These are phyloP conservation scores for Aspergillus sergii DNA, from an alignment of 2,329 filamentous ascomycete species.

Conservation along the genomic window DNA sequence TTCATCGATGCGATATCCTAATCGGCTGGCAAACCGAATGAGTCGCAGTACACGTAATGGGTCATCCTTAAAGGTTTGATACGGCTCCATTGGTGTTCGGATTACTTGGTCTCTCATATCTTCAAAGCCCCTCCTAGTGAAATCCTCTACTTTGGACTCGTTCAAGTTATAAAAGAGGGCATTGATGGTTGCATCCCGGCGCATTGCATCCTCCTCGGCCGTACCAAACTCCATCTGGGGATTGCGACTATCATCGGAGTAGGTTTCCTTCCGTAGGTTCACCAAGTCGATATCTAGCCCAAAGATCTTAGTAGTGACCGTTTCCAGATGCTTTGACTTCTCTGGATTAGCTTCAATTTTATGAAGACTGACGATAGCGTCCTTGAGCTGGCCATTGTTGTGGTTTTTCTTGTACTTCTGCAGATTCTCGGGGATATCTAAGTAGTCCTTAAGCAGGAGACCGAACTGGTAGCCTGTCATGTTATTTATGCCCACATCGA, in stretches of 20 bases:
- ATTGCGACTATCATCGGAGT: slow-evolving; percentile 84
- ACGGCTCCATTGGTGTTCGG: slow-evolving; percentile 81
- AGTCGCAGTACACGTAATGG: slow-evolving; percentile 83
- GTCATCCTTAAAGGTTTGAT: slow-evolving; percentile 93
- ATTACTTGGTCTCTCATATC: slow-evolving; percentile 77
- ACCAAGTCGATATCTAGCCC: slow-evolving; percentile 91
- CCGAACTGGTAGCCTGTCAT: slow-evolving; percentile 55
- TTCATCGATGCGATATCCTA: slow-evolving; percentile 76
- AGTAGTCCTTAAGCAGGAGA: slow-evolving; percentile 45
- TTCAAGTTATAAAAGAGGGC: slow-evolving; percentile 94
- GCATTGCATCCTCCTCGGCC: slow-evolving; percentile 82
- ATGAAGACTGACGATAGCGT: slow-evolving; percentile 74
- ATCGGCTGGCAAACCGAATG: slow-evolving; percentile 84
- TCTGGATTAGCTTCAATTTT: slow-evolving; percentile 91
- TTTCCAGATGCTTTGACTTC: slow-evolving; percentile 95
- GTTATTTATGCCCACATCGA: slow-evolving; percentile 52
- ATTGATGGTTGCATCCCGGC: slow-evolving; percentile 91
- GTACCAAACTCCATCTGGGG: slow-evolving; percentile 94
- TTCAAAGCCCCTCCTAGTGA: slow-evolving; percentile 70
- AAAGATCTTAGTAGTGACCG: slow-evolving; percentile 81
- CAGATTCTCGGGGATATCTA: slow-evolving; percentile 42
- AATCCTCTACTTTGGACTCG: slow-evolving; percentile 78
- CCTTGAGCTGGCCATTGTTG: slow-evolving; percentile 55
- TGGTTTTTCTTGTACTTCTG: slow-evolving; percentile 50
- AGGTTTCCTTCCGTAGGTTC: slow-evolving; percentile 89